These are phyloP conservation scores for Ustilago tritici DNA, from an alignment of 1,284 basidiomycete genomes.

Conservation along the genomic window DNA sequence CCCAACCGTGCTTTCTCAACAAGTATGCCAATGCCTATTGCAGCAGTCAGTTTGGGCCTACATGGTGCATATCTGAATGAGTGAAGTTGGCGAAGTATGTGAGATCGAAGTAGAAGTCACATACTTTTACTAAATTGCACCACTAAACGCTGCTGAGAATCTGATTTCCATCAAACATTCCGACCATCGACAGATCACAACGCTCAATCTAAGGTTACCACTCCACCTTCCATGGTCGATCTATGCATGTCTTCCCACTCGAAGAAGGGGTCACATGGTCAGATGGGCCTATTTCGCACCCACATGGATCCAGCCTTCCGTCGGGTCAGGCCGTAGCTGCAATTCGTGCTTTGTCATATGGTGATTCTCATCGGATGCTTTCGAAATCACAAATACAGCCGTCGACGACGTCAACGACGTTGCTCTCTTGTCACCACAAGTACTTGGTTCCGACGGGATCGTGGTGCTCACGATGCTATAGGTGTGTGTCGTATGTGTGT, in stretches of 20 bases:
- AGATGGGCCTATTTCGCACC: neutral
- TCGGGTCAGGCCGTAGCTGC: neutral
- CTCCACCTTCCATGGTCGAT: neutral
- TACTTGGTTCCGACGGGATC: neutral
- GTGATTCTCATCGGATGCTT: neutral
- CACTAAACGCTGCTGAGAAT: neutral
- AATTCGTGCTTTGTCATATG: neutral
- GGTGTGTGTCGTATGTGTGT: neutral
- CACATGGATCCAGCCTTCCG: neutral
- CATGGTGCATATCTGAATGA: neutral
- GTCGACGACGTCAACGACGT: neutral
- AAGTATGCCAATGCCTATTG: no score
- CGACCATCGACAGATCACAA: slow-evolving; percentile 1
- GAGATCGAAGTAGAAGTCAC: neutral
- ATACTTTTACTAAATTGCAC: neutral
- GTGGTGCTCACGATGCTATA: neutral
- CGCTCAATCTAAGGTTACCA: neutral
- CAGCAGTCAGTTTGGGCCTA: neutral
- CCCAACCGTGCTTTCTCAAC: no score
- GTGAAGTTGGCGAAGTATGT: neutral
- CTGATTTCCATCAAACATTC: neutral
- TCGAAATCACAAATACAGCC: neutral
- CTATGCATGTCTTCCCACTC: neutral
- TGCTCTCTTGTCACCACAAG: neutral
- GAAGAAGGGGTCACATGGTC: neutral